phyloP scores from a whole-genome alignment of 768 basidiomycete species.

The Xerocomellus amylosporus region DNA sequence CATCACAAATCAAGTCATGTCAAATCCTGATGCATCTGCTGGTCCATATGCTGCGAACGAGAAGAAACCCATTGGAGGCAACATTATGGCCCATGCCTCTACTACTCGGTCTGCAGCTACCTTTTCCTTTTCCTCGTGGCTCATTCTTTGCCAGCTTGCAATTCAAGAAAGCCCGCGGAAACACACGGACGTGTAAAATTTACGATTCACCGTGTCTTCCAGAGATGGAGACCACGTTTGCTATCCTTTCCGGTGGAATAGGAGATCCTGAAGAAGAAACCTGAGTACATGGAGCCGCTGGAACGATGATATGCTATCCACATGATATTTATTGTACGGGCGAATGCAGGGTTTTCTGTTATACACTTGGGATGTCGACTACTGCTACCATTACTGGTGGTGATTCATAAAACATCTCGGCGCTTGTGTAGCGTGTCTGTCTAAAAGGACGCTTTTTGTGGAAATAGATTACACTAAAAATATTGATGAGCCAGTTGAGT shows the following conservation, averaged over 20 bases:
- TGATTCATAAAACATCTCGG: background rate
- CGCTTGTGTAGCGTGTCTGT: background rate
- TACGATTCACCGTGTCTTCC: conserved; percentile 98
- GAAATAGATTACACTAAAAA: conserved; percentile 12
- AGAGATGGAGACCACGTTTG: conserved; percentile 94
- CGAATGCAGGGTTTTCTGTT: conserved; percentile 8
- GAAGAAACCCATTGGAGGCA: conserved; percentile 98
- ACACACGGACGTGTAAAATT: conserved; percentile 92
- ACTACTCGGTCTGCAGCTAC: conserved; percentile 73
- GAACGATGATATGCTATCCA: background rate
- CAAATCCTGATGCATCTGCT: conserved; percentile 93
- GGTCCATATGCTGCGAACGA: conserved; percentile 86
- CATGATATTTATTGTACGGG: conserved; percentile 3
- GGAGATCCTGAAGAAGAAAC: conserved; percentile 91
- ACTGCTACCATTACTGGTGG: background rate
- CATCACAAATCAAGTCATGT: conserved; percentile 98
- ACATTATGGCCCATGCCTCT: conserved; percentile 98
- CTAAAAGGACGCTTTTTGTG: conserved; percentile 1
- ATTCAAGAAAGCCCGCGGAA: conserved; percentile 88
- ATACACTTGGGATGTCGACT: conserved; percentile 3
- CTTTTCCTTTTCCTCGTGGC: background rate
- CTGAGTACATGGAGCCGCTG: conserved; percentile 27
- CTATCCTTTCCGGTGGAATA: conserved; percentile 88
- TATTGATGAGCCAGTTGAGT: conserved; percentile 49
- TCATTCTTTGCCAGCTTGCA: conserved; percentile 56